These are phyloP conservation scores for Yamadazyma trypodendri DNA, from an alignment of 1,139 yeast species.

Conservation along the genomic window DNA sequence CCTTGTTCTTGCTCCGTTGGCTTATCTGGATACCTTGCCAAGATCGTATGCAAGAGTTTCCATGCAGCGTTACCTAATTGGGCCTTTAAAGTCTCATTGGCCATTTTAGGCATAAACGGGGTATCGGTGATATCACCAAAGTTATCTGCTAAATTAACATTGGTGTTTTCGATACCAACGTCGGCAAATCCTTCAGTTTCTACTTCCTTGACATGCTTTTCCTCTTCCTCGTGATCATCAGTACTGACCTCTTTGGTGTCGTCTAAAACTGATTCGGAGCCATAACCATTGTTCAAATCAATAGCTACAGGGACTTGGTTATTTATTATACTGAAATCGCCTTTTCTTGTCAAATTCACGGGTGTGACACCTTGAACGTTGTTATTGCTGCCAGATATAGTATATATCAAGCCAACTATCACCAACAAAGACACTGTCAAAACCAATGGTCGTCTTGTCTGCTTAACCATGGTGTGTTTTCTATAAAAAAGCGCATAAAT, in stretches of 20 bases:
- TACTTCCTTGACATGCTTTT: neutral
- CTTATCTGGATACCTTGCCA: slow-evolving; percentile 85
- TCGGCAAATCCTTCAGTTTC: neutral
- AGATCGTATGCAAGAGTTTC: slow-evolving; percentile 81
- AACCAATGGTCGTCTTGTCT: slow-evolving; percentile 14
- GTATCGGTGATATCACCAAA: slow-evolving; percentile 28
- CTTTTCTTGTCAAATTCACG: slow-evolving; percentile 16
- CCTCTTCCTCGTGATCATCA: slow-evolving; percentile 8
- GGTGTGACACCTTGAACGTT: slow-evolving; percentile 19
- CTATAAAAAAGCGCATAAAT: neutral
- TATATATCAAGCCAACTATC: slow-evolving; percentile 14
- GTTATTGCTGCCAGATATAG: slow-evolving; percentile 12
- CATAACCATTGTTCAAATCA: slow-evolving; percentile 8
- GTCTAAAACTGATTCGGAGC: slow-evolving; percentile 12
- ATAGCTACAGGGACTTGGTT: slow-evolving; percentile 7
- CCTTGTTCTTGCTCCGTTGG: slow-evolving; percentile 65
- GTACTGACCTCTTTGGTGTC: slow-evolving; percentile 7
- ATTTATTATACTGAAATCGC: slow-evolving; percentile 5
- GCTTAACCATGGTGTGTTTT: slow-evolving; percentile 12
- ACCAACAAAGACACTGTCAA: slow-evolving; percentile 13
- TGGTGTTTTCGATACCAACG: neutral
- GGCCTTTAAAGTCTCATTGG: slow-evolving; percentile 57
- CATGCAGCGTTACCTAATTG: slow-evolving; percentile 88
- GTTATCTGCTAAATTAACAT: neutral
- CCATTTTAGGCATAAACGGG: slow-evolving; percentile 89